These are phyloP conservation scores for Yamadazyma friedrichii DNA, from an alignment of 1,139 yeast genomes.

Conservation along the genomic window DNA sequence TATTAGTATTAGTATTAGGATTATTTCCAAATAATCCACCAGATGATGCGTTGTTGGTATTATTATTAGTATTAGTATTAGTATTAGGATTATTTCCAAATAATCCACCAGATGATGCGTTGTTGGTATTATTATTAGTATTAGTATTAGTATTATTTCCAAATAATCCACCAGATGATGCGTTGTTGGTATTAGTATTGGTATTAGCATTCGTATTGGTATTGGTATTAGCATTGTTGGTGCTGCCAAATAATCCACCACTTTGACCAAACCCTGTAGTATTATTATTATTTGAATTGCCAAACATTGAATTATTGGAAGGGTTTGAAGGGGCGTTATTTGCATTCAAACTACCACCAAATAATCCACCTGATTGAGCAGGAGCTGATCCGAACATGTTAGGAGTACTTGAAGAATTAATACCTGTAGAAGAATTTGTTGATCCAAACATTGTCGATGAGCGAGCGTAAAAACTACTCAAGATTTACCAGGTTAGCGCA, in stretches of 20 bases:
- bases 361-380: conserved; percentile 18
- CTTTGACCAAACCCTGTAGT: conserved; percentile 1
- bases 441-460: conserved; percentile 6
- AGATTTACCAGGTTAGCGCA: too few relatives aligned
- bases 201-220: conserved; percentile 13
- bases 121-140: conserved; percentile 1
- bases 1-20: conserved; percentile 1
- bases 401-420: background rate
- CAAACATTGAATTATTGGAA: background rate
- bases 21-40: conserved; percentile 21
- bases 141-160: conserved; percentile 8
- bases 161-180: conserved; percentile 17
- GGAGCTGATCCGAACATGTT: background rate
- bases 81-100: conserved; percentile 13
- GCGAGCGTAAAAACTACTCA: conserved; percentile 1
- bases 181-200: conserved; percentile 1
- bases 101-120: conserved; percentile 12
- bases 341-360: conserved; percentile 13
- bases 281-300: conserved; percentile 4
- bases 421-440: conserved; percentile 1
- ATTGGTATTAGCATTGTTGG: conserved; percentile 4
- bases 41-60: conserved; percentile 5
- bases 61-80: conserved; percentile 3
- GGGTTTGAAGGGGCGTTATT: background rate
- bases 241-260: conserved; percentile 12